Evolutionary conservation across 805 yeast species (phyloP).

Genomic region (Candida corydali): DNA sequence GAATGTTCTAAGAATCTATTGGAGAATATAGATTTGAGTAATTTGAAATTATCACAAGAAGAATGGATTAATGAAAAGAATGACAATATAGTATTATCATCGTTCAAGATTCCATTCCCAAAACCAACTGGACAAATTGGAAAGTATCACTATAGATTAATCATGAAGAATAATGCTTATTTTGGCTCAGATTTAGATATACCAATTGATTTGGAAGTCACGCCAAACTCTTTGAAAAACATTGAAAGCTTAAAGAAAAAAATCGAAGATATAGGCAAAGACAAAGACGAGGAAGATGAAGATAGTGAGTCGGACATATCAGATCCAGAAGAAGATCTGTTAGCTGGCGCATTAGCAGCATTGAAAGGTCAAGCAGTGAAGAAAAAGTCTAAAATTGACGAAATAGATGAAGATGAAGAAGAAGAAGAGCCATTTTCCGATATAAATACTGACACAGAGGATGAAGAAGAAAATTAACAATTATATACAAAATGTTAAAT

Average conservation of each 20-base stretch:
- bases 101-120: constrained; percentile 70
- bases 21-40: constrained; percentile 49
- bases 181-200: constrained; percentile 79
- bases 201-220: constrained; percentile 68
- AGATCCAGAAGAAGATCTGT: constrained; percentile 69
- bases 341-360: constrained; percentile 73
- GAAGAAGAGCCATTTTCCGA: constrained; percentile 40
- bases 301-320: constrained; percentile 56
- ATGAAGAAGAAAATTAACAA: constrained; percentile 25
- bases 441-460: constrained; percentile 44
- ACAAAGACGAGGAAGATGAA: constrained; percentile 32
- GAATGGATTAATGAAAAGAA: constrained; percentile 44
- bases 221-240: constrained; percentile 37
- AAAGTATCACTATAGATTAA: constrained; percentile 60
- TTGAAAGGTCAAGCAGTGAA: constrained; percentile 59
- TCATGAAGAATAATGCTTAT: constrained; percentile 69
- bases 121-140: constrained; percentile 68
- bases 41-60: constrained; percentile 50
- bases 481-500: constrained; percentile 13
- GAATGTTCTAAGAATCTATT: constrained; percentile 48
- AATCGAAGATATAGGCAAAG: constrained; percentile 16
- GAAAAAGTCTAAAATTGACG: constrained; percentile 17
- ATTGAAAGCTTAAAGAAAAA: constrained; percentile 7
- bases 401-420: constrained; percentile 33
- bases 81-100: constrained; percentile 50